Evolutionary conservation across 1,139 yeast species (phyloP).

Genomic region (Eremothecium cymbalariae): DNA sequence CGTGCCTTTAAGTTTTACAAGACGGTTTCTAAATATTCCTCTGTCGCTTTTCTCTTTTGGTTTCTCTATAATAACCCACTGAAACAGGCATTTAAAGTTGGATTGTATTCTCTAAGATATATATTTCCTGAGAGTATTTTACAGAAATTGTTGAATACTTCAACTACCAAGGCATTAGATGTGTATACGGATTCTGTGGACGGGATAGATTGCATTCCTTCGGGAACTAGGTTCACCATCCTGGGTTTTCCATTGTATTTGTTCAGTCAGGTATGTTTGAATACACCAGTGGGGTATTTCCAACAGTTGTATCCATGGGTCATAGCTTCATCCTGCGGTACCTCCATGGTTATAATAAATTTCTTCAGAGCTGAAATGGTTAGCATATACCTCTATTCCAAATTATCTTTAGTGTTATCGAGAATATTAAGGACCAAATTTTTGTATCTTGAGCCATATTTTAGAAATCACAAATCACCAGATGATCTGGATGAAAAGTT

Average conservation of each 20-base stretch:
- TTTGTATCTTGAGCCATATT: too few relatives aligned
- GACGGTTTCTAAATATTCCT: slow-evolving; percentile 11
- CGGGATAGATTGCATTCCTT: slow-evolving; percentile 18
- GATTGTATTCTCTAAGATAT: slow-evolving; percentile 18
- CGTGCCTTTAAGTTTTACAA: slow-evolving; percentile 7
- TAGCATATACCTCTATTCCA: too few relatives aligned
- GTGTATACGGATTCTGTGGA: slow-evolving; percentile 16
- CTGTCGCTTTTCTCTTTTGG: slow-evolving; percentile 8
- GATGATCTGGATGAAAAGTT: not conserved
- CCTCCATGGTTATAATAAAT: not conserved
- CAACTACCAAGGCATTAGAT: slow-evolving; percentile 21
- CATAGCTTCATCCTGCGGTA: slow-evolving; percentile 1
- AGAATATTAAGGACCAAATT: too few relatives aligned
- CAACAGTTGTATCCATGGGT: slow-evolving; percentile 4
- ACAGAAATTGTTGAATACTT: slow-evolving; percentile 31
- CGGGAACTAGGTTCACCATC: slow-evolving; percentile 13
- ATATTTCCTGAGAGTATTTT: slow-evolving; percentile 31
- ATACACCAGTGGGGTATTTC: not conserved
- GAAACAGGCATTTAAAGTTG: slow-evolving; percentile 18
- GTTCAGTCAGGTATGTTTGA: not conserved
- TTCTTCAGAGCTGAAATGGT: not conserved
- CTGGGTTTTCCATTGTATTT: slow-evolving; percentile 17
- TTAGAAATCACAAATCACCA: too few relatives aligned
- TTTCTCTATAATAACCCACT: slow-evolving; percentile 13
- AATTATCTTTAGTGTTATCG: too few relatives aligned